A percentile compares a stretch with the other conserved stretches of the same genome.
Conservation (phyloP, 192 early-diverging fungal genomes). For the Haplosporangium gracile region DNA sequence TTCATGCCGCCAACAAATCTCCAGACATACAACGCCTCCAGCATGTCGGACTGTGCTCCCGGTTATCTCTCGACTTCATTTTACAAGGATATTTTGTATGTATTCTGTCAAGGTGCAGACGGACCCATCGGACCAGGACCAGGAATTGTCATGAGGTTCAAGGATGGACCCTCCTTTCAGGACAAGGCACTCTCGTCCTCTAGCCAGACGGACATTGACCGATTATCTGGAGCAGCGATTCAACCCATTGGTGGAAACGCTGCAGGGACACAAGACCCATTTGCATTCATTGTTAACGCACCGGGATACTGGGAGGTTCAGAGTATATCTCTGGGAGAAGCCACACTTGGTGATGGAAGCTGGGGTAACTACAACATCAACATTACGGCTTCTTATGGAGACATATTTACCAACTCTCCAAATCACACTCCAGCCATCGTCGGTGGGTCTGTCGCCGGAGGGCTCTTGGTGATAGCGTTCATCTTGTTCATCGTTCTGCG, state of each 20-base stretch:
- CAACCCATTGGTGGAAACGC: conserved; percentile 24
- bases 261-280: not conserved
- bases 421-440: conserved; percentile 17
- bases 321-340: not conserved
- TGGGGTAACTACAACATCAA: conserved; percentile 5
- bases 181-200: not conserved
- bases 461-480: not conserved
- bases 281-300: conserved; percentile 16
- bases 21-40: not conserved
- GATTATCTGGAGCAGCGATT: conserved; percentile 12
- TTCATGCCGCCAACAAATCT: not conserved
- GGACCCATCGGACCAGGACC: not conserved
- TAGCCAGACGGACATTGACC: not conserved
- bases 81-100: conserved; percentile 29
- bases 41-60: conserved; percentile 1
- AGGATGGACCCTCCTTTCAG: not conserved
- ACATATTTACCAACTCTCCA: too few relatives aligned
- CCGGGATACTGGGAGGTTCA: not conserved
- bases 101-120: conserved; percentile 31
- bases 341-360: not conserved
- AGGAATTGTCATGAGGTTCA: conserved; percentile 10
- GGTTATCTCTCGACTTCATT: not conserved
- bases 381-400: conserved; percentile 23
- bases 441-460: conserved; percentile 30
- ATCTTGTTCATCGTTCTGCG: not conserved